A percentile compares a stretch with the other conserved stretches of the same genome.
These are phyloP conservation scores for Chytriomyces confervae DNA, from an alignment of 192 early-diverging fungal genomes.

Conservation along the genomic window DNA sequence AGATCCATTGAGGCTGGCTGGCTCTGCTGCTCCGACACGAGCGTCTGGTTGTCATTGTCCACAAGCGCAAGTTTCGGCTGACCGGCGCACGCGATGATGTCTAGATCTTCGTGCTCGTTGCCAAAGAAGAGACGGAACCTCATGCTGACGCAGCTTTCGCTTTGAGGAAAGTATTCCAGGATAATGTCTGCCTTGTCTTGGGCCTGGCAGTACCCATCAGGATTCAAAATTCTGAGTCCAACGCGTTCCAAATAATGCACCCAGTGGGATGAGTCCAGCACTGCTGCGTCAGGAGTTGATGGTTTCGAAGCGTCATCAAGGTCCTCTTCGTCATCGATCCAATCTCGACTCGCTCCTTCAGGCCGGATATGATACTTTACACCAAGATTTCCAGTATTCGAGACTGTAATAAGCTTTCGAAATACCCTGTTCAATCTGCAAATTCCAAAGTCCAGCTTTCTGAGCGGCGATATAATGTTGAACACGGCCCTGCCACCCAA, in stretches of 20 bases:
- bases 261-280: conserved; percentile 38
- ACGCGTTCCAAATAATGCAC: conserved; percentile 34
- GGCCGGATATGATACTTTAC: conserved; percentile 59
- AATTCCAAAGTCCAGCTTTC: conserved; percentile 60
- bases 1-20: conserved; percentile 47
- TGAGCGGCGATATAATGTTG: conserved; percentile 51
- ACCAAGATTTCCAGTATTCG: conserved; percentile 64
- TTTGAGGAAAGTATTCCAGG: conserved; percentile 53
- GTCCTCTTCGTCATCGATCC: conserved; percentile 37
- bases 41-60: conserved; percentile 37
- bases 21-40: conserved; percentile 14
- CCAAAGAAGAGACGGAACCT: conserved; percentile 55
- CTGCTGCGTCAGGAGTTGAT: not conserved
- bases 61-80: conserved; percentile 46
- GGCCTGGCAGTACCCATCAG: conserved; percentile 58
- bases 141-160: conserved; percentile 35
- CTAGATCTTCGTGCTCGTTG: conserved; percentile 57
- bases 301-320: not conserved
- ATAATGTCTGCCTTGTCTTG: conserved; percentile 47
- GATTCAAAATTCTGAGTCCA: conserved; percentile 51
- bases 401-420: conserved; percentile 53
- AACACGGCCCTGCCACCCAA: conserved; percentile 57
- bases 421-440: conserved; percentile 58
- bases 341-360: conserved; percentile 52
- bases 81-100: conserved; percentile 52